Evolutionary conservation across 2,329 filamentous ascomycete genomes (phyloP), one percentile per base, ranked within the genome.

Genomic region (Sporothrix curviconia): DNA sequence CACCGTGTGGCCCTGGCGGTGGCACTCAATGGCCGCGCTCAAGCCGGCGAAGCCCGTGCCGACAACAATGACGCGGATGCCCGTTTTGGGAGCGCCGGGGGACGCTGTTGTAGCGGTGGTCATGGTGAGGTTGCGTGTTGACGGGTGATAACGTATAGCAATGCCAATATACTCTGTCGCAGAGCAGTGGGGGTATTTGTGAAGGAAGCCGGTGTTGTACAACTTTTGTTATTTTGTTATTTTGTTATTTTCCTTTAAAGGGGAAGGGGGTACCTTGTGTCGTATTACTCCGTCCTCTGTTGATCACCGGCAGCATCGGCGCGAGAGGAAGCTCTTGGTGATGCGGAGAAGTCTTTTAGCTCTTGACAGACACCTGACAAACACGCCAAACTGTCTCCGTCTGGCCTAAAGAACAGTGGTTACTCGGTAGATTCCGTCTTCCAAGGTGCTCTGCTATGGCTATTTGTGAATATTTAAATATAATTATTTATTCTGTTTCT

Each of bases 11-110:
- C 82, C 82, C 67, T 85, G 82, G 19, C 80, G 76, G 49, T 77
- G 70, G 63, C 80, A 83, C 70, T 85, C 82, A 57, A 85, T 81
- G 19, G 81, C 79, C 11, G 81, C 80, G 8, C 81, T 82, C 32
- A 85, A 71, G 19, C 82, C 83, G 44, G 79, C 83, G 55, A 85
- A 81, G 7, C 82, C 82, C 62, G 74, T 75, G 14, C 79, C 79
- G 6, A 82, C 76, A 50, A 82, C 75, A 32, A 81, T 68, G 30
- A 81, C 74, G 39, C 74, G 72, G 61, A 80, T 76, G 46, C 74
- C 74, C 8, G 72, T 61, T 25, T 57, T 55, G 17, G 47, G 47
- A 7, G 43, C 25, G n/a, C n/a, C n/a, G n/a, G n/a, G n/a, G n/a
- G n/a, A n/a, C n/a, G n/a, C n/a, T n/a, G n/a, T n/a, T 14, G 40